Base-by-base conservation (phyloP, 139 green algal species). In the Auxenochlorella pyrenoidosa region DNA sequence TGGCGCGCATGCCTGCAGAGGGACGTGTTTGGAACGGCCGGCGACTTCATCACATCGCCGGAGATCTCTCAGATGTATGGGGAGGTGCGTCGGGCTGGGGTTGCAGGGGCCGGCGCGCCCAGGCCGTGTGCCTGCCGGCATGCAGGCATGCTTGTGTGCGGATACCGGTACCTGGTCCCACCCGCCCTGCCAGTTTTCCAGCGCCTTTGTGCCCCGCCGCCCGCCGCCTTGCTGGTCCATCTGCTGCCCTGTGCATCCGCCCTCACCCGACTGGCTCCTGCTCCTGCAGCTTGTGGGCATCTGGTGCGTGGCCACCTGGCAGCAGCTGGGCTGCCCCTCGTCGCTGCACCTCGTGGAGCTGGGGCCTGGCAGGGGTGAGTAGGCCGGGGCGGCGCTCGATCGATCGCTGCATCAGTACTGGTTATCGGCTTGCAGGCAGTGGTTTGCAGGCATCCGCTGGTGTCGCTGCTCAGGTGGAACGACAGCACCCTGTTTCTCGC, bases 1-100 rank as follows among this genome's bases (percentile, higher is more conserved):
- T 41, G 32, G 26, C 4, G 40, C 2, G 2, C 73, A 36, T 44
- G 3, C 75, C 26, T 94, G 83, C 59, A 87, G 34, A 72, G 92
- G 0, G 95, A 99, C 84, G 98, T 99, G 21, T 99, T 99, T 91
- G 98, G 98, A 26, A 84, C 65, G 0, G 34, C 76, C 0, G 98
- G 98, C 26, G 95, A 99, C 92, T 99, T 99, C 90, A 90, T 97
- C 19, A 99, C 98, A 18, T 98, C 95, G 0, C 98, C 98, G 30
- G 98, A 99, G 85, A 96, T 99, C 66, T 98, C 93, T 15, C 98
- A 99, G 90, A 93, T 99, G 90, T 98, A 99, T 93, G 98, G 97
- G 6, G 98, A 99, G 95, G 94, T 97, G 71, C 15, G 80, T 1
- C 12, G 38, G 72, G 18, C 15, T 54, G 72, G n/a, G n/a, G n/a